Percentiles rank a stretch among this genome's conserved stretches.
Evolutionary conservation across 495 filamentous ascomycete species (phyloP).

Genomic region (Aspergillus campestris): DNA sequence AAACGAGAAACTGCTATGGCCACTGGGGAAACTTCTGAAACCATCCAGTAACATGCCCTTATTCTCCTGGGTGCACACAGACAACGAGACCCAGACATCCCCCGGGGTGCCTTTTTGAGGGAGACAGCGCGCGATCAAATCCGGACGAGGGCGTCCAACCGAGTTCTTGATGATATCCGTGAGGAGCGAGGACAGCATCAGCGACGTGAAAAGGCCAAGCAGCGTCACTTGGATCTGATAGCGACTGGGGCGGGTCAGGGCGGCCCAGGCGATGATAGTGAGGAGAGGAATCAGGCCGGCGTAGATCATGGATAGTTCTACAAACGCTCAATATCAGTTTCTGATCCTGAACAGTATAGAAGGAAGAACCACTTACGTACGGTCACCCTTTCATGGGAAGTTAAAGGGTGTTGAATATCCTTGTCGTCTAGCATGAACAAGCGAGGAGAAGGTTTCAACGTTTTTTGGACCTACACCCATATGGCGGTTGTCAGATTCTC

Average conservation of each 20-base stretch:
- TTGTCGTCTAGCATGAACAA: conserved; percentile 69
- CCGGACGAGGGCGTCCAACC: conserved; percentile 82
- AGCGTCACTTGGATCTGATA: conserved; percentile 85
- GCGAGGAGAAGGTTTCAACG: conserved; percentile 80
- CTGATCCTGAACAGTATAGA: no score
- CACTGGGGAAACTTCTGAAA: conserved; percentile 87
- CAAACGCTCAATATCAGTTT: neutral
- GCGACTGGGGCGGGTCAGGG: conserved; percentile 45
- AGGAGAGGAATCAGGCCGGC: conserved; percentile 61
- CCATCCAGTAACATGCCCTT: conserved; percentile 81
- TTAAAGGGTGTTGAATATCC: conserved; percentile 78
- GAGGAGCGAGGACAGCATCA: conserved; percentile 71
- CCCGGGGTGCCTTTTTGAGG: conserved; percentile 55
- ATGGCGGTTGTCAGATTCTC: neutral
- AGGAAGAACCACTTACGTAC: conserved; percentile 43
- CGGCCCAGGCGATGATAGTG: conserved; percentile 57
- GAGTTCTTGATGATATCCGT: conserved; percentile 91
- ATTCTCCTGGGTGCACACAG: conserved; percentile 71
- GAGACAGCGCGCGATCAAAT: conserved; percentile 81
- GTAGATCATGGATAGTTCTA: conserved; percentile 69
- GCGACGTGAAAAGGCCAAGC: conserved; percentile 66
- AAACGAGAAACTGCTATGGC: conserved; percentile 82
- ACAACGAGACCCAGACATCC: conserved; percentile 60
- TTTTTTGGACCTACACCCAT: conserved; percentile 49
- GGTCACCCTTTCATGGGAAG: conserved; percentile 75